Percentiles rank a stretch among this genome's conserved stretches.
Conservation (phyloP, 2,329 filamentous ascomycete genomes). For the Trichoderma sp. region DNA sequence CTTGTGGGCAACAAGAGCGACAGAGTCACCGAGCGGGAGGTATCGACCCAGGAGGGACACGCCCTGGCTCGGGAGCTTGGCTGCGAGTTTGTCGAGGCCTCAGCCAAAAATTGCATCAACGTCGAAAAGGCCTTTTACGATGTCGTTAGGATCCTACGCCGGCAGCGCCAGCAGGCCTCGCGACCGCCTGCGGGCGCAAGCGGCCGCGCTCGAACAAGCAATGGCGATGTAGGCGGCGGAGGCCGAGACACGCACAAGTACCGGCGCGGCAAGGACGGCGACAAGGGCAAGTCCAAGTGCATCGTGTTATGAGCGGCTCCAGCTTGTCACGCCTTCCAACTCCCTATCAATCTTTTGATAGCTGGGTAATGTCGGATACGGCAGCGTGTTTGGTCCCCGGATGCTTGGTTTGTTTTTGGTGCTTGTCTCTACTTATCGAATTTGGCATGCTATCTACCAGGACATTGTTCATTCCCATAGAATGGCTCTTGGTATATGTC, state of each 20-base stretch:
- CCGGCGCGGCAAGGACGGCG: conserved; percentile 36
- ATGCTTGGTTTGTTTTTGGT: not conserved
- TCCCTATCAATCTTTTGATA: not conserved
- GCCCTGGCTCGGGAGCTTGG: conserved; percentile 87
- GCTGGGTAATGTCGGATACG: not conserved
- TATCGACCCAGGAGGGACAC: conserved; percentile 93
- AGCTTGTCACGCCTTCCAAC: not conserved
- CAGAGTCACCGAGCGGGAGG: conserved; percentile 89
- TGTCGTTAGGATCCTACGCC: conserved; percentile 84
- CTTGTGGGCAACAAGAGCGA: conserved; percentile 98
- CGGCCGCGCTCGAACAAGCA: conserved; percentile 39
- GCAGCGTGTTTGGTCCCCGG: not conserved
- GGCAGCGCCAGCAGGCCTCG: conserved; percentile 65
- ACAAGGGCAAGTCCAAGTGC: conserved; percentile 39
- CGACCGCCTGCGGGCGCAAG: conserved; percentile 37
- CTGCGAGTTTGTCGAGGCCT: conserved; percentile 96
- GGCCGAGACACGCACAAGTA: conserved; percentile 32
- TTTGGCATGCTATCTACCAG: not conserved
- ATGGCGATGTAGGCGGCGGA: conserved; percentile 35
- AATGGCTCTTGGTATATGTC: not conserved
- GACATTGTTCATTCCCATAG: not conserved
- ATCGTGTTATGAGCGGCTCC: conserved; percentile 38
- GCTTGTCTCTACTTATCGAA: conserved; percentile 8
- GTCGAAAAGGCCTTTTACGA: conserved; percentile 99
- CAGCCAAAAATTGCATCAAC: conserved; percentile 96